Percentiles rank a stretch among this genome's conserved stretches.
These are phyloP conservation scores for Boletus sp. DNA, from an alignment of 768 basidiomycete species.

Conservation along the genomic window DNA sequence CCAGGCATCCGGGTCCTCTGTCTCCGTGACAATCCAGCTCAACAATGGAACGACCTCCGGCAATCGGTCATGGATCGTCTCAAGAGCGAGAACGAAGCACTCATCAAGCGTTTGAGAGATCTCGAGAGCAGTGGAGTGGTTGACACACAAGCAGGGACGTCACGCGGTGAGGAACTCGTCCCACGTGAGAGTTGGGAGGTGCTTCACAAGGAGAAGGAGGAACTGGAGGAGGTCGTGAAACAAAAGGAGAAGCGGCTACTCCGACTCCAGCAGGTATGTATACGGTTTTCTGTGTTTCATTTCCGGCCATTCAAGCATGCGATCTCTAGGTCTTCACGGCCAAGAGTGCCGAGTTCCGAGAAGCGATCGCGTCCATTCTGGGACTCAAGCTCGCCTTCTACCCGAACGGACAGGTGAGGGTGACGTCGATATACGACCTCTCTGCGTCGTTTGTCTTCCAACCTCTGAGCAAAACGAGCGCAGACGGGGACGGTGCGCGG, in stretches of 20 bases:
- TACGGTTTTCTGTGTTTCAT: background rate
- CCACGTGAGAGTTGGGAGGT: slow-evolving; percentile 81
- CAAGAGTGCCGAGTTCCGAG: slow-evolving; percentile 88
- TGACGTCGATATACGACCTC: slow-evolving; percentile 89
- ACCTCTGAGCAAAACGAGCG: slow-evolving; percentile 42
- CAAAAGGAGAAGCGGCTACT: slow-evolving; percentile 82
- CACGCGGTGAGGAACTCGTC: slow-evolving; percentile 40
- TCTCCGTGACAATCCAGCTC: slow-evolving; percentile 77
- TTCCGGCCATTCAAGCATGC: too few relatives aligned
- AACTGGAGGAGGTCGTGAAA: slow-evolving; percentile 58
- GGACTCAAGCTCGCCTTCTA: slow-evolving; percentile 92
- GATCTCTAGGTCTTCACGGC: slow-evolving; percentile 66
- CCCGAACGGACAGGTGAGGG: slow-evolving; percentile 83
- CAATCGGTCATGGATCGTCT: slow-evolving; percentile 73
- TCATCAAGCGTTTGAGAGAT: slow-evolving; percentile 63
- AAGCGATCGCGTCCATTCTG: slow-evolving; percentile 84
- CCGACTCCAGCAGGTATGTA: slow-evolving; percentile 77
- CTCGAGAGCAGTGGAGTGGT: slow-evolving; percentile 45
- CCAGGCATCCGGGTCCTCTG: slow-evolving; percentile 67
- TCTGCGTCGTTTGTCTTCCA: slow-evolving; percentile 86
- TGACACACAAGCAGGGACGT: slow-evolving; percentile 15
- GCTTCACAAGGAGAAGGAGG: slow-evolving; percentile 62
- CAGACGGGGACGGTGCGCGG: slow-evolving; percentile 40
- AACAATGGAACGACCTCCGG: slow-evolving; percentile 74
- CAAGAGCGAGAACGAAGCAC: slow-evolving; percentile 77